These are phyloP conservation scores for Peronospora tabacina DNA, from an alignment of 352 stramenopile genomes.

Conservation along the genomic window DNA sequence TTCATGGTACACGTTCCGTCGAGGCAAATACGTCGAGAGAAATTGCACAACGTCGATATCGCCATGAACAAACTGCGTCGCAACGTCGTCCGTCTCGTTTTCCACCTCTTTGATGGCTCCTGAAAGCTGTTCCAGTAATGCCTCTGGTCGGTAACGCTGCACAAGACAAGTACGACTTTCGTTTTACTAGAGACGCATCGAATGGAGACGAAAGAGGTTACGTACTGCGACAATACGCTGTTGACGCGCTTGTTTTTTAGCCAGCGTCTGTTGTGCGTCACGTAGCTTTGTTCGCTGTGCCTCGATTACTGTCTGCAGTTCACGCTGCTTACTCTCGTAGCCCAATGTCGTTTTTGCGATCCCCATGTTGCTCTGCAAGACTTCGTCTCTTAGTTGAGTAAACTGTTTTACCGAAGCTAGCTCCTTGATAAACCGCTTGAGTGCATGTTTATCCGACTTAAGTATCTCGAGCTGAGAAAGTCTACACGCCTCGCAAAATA, in stretches of 20 bases:
- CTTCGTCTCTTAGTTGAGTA: constrained; percentile 57
- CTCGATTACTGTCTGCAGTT: constrained; percentile 46
- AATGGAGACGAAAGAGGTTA: not conserved
- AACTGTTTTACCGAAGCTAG: constrained; percentile 63
- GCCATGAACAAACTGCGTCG: constrained; percentile 62
- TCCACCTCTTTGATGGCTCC: constrained; percentile 52
- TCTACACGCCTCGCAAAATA: constrained; percentile 10
- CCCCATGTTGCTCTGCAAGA: constrained; percentile 70
- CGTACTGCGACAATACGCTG: constrained; percentile 60
- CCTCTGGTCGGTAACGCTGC: constrained; percentile 62
- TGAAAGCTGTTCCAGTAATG: constrained; percentile 61
- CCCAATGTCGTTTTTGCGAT: constrained; percentile 63
- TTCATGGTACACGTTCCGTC: constrained; percentile 67
- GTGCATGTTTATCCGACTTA: constrained; percentile 42
- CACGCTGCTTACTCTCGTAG: constrained; percentile 44
- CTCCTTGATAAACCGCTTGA: constrained; percentile 59
- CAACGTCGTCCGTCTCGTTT: constrained; percentile 60
- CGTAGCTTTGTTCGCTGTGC: constrained; percentile 41
- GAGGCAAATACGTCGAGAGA: constrained; percentile 51
- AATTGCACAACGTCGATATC: constrained; percentile 66
- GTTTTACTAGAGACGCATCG: not conserved
- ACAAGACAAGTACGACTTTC: constrained; percentile 4
- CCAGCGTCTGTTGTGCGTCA: constrained; percentile 44
- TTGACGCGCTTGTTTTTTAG: constrained; percentile 62
- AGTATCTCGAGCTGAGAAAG: constrained; percentile 60